phyloP scores from a whole-genome alignment of 495 filamentous ascomycete genomes.

The Bombardia bombarda region DNA sequence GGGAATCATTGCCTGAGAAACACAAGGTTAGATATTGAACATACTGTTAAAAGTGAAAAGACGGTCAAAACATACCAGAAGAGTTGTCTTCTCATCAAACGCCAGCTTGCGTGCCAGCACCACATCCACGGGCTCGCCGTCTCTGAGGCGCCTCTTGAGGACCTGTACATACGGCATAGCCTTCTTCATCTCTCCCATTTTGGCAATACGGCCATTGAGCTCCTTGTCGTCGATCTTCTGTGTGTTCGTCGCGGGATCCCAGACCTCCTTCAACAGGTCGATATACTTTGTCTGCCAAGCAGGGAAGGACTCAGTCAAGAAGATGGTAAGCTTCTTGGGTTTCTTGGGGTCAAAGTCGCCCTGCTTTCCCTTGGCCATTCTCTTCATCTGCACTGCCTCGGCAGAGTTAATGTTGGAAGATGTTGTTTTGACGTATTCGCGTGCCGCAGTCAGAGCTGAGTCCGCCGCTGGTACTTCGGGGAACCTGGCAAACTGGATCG shows the following conservation, averaged over 20 bases:
- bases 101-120: background rate
- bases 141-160: constrained; percentile 23
- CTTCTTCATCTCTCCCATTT: constrained; percentile 77
- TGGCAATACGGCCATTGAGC: no score
- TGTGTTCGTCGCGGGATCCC: constrained; percentile 30
- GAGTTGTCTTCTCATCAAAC: constrained; percentile 2
- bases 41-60: no score
- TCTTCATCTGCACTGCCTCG: constrained; percentile 63
- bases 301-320: constrained; percentile 62
- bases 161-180: constrained; percentile 87
- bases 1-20: constrained; percentile 35
- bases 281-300: constrained; percentile 82
- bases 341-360: constrained; percentile 69
- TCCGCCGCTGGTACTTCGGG: constrained; percentile 53
- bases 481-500: constrained; percentile 69
- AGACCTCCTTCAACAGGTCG: constrained; percentile 54
- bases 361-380: constrained; percentile 75
- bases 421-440: constrained; percentile 65
- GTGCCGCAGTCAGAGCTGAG: constrained; percentile 57
- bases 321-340: constrained; percentile 76
- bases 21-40: no score
- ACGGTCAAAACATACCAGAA: no score
- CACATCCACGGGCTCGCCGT: background rate
- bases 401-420: constrained; percentile 68
- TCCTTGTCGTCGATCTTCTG: constrained; percentile 50